Base-by-base conservation (phyloP, 2,329 filamentous ascomycete genomes). In the Calonectria hawksworthii region DNA sequence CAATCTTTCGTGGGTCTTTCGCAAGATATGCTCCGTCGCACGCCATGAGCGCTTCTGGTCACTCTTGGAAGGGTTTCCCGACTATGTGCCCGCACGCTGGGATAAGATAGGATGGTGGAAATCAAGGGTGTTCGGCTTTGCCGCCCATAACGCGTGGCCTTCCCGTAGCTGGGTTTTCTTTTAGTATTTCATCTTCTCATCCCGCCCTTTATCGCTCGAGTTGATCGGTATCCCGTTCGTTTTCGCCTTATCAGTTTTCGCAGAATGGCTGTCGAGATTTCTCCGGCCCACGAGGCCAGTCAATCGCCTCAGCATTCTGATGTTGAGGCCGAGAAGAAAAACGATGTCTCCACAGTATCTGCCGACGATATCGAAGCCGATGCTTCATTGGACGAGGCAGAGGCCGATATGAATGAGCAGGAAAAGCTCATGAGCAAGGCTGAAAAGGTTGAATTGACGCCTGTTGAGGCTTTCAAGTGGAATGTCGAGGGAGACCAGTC, bases 401-500 rank as follows among this genome's bases (percentile, higher is more conserved):
- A 71, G 7, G 28, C 34, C 6, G 47, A 64, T 13, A 9, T 51
- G 4, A 73, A 52, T 63, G 71, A 64, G 16, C 51, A 50, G 13
- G 66, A 73, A 21, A 73, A 73, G 16, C 67, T 73, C 23, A 63
- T 28, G 26, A 47, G 32, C 4, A 66, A 59, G 59, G 41, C 38
- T 4, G 66, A 73, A 11, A 73, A 73, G 59, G 63, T 34, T 3
- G 71, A 73, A 38, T 61, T 73, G 47, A 70, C 59, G 21, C 71
- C 71, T 2, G 66, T 65, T 13, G 71, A 73, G 36, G 71, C 71
- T 10, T 73, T 73, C 36, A 73, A 70, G 32, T 73, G 71, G 71
- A 70, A 73, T 38, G 66, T 73, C 9, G 66, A 73, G 28, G 71
- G 71, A 26, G 66, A 73, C 14, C 50, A 73, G 34, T 73, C 71